These are phyloP conservation scores for Talaromyces liani DNA, from an alignment of 495 filamentous ascomycete species.

Conservation along the genomic window DNA sequence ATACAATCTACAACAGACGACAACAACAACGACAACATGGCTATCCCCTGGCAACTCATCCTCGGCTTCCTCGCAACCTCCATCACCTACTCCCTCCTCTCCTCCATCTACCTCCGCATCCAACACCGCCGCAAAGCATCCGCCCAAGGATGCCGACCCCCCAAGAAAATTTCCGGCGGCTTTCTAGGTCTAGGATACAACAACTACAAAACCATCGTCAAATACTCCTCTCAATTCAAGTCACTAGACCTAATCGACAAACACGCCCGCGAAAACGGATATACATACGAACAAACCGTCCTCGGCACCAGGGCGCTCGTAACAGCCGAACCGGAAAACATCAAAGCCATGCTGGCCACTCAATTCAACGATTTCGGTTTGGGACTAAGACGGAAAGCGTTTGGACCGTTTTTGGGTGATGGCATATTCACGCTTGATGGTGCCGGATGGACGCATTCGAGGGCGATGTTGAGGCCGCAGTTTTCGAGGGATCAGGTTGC, in stretches of 20 bases:
- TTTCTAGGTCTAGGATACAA: conserved; percentile 30
- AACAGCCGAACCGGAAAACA: conserved; percentile 74
- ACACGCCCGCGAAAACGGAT: conserved; percentile 25
- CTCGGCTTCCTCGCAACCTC: neutral
- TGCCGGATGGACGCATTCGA: conserved; percentile 52
- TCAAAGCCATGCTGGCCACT: conserved; percentile 76
- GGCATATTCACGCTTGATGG: conserved; percentile 71
- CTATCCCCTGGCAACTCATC: neutral
- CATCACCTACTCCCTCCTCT: neutral
- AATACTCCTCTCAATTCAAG: neutral
- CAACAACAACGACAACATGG: neutral
- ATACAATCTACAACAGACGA: neutral
- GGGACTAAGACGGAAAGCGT: conserved; percentile 33
- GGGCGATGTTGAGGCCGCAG: conserved; percentile 45
- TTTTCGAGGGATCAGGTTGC: conserved; percentile 44
- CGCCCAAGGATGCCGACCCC: conserved; percentile 29
- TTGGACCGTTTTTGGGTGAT: conserved; percentile 45
- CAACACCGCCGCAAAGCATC: conserved; percentile 25
- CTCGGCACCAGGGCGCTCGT: conserved; percentile 26
- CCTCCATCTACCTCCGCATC: neutral
- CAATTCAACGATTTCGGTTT: conserved; percentile 66
- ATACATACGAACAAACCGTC: conserved; percentile 25
- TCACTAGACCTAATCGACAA: conserved; percentile 24
- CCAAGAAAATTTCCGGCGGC: conserved; percentile 11
- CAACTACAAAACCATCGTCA: conserved; percentile 19